Conservation (phyloP, 2,329 filamentous ascomycete species). For the Cercospora sp. region DNA sequence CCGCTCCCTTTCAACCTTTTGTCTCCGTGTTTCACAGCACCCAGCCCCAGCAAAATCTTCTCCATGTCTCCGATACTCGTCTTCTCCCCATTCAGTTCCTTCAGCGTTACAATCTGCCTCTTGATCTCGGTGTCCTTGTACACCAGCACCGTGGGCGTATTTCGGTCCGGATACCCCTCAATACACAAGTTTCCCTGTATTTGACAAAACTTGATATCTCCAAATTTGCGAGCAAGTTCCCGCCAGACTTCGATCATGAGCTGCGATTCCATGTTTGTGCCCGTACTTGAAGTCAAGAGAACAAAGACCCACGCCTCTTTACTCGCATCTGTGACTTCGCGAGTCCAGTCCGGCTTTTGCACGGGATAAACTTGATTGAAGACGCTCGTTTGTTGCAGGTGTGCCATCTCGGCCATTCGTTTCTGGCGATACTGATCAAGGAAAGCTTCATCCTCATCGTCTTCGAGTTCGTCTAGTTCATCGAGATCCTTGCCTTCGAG, state of each 20-base stretch:
- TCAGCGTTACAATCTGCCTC: conserved; percentile 87
- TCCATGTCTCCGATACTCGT: conserved; percentile 71
- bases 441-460: conserved; percentile 92
- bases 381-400: conserved; percentile 71
- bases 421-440: conserved; percentile 84
- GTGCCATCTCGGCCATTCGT: conserved; percentile 78
- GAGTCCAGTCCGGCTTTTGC: conserved; percentile 89
- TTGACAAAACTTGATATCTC: conserved; percentile 96
- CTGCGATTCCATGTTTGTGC: conserved; percentile 81
- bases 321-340: conserved; percentile 89
- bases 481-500: conserved; percentile 93
- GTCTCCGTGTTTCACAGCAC: conserved; percentile 76
- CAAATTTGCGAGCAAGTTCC: conserved; percentile 78
- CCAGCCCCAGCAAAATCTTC: conserved; percentile 75
- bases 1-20: conserved; percentile 68
- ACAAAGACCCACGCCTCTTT: conserved; percentile 69
- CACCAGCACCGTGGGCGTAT: conserved; percentile 89
- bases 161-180: conserved; percentile 91
- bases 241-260: conserved; percentile 84
- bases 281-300: conserved; percentile 74
- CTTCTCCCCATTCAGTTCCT: conserved; percentile 71
- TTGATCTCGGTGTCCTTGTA: conserved; percentile 92
- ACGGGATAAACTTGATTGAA: conserved; percentile 92
- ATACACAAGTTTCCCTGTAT: conserved; percentile 91
- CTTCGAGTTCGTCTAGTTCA: conserved; percentile 89